Percentiles rank a stretch among this genome's conserved stretches.
These are phyloP conservation scores for Saitozyma sp. DNA, from an alignment of 768 basidiomycete species.

Conservation along the genomic window DNA sequence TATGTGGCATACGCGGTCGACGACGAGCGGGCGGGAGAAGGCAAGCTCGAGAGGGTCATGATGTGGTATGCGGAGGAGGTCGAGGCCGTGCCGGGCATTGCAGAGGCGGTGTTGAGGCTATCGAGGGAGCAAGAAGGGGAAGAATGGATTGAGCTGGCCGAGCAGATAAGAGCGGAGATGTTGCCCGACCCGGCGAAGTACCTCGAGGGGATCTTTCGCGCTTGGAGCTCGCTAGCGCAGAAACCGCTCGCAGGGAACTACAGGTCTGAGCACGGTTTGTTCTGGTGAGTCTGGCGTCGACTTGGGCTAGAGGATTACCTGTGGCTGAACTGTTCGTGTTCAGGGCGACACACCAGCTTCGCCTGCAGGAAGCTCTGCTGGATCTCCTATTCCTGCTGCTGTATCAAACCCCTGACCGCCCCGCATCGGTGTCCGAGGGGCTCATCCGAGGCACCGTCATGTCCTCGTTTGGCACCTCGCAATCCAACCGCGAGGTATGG, in stretches of 20 bases:
- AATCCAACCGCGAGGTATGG: slow-evolving; percentile 42
- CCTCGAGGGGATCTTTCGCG: slow-evolving; percentile 62
- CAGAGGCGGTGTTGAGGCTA: slow-evolving; percentile 74
- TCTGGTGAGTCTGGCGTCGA: slow-evolving; percentile 55
- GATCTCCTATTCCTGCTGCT: slow-evolving; percentile 88
- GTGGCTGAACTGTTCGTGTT: slow-evolving; percentile 64
- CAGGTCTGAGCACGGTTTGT: slow-evolving; percentile 19
- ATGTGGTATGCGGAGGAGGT: slow-evolving; percentile 78
- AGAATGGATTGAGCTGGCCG: slow-evolving; percentile 20
- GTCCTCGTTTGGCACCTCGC: slow-evolving; percentile 39
- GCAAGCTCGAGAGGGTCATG: slow-evolving; percentile 65
- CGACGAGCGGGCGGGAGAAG: slow-evolving; percentile 53
- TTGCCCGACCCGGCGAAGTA: slow-evolving; percentile 68
- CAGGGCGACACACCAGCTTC: slow-evolving; percentile 56
- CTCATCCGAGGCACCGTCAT: slow-evolving; percentile 33
- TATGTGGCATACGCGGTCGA: slow-evolving; percentile 66
- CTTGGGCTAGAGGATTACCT: slow-evolving; percentile 20
- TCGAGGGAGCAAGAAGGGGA: slow-evolving; percentile 58
- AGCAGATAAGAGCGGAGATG: slow-evolving; percentile 56
- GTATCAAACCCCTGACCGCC: slow-evolving; percentile 63
- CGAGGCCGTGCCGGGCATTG: slow-evolving; percentile 66
- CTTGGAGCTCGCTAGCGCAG: slow-evolving; percentile 57
- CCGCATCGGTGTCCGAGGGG: slow-evolving; percentile 33
- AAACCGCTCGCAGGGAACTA: slow-evolving; percentile 49
- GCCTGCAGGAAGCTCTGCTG: slow-evolving; percentile 74